Percentiles rank a stretch among this genome's conserved stretches.
phyloP scores from a whole-genome alignment of 2,329 filamentous ascomycete genomes.

The Fusarium proliferatum region DNA sequence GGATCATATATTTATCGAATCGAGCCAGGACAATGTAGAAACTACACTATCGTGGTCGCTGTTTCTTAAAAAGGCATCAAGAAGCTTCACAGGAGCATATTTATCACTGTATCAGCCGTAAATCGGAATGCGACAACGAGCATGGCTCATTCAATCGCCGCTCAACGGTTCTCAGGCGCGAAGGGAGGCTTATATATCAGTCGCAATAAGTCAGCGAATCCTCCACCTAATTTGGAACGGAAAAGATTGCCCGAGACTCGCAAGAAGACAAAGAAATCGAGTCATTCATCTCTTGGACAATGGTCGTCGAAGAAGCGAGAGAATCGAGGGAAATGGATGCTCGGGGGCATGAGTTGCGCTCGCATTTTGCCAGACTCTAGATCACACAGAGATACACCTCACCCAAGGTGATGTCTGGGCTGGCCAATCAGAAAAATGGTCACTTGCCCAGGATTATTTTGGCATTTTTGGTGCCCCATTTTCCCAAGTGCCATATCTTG shows the following conservation, averaged over 20 bases:
- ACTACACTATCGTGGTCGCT: conserved; percentile 23
- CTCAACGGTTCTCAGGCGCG: conserved; percentile 29
- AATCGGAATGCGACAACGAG: conserved; percentile 50
- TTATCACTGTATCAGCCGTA: conserved; percentile 31
- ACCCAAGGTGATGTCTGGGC: conserved; percentile 49
- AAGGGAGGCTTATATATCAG: conserved; percentile 18
- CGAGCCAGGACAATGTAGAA: conserved; percentile 19
- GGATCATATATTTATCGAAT: conserved; percentile 13
- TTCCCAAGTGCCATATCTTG: conserved; percentile 45
- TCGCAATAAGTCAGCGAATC: conserved; percentile 33
- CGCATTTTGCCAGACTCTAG: conserved; percentile 45
- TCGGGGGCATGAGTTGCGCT: conserved; percentile 47
- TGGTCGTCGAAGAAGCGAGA: conserved; percentile 44
- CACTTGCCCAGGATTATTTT: conserved; percentile 51
- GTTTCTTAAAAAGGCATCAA: conserved; percentile 22
- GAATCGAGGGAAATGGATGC: conserved; percentile 44
- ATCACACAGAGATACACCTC: conserved; percentile 52
- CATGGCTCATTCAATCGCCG: conserved; percentile 37
- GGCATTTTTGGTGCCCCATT: conserved; percentile 49
- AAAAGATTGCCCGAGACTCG: conserved; percentile 38
- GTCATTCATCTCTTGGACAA: conserved; percentile 48
- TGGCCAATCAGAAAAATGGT: conserved; percentile 56
- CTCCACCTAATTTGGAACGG: conserved; percentile 24
- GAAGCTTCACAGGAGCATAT: conserved; percentile 13
- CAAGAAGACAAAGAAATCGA: conserved; percentile 44